Evolutionary conservation across 148 eudicot genomes (phyloP).

Genomic region (Oxyria digyna): DNA sequence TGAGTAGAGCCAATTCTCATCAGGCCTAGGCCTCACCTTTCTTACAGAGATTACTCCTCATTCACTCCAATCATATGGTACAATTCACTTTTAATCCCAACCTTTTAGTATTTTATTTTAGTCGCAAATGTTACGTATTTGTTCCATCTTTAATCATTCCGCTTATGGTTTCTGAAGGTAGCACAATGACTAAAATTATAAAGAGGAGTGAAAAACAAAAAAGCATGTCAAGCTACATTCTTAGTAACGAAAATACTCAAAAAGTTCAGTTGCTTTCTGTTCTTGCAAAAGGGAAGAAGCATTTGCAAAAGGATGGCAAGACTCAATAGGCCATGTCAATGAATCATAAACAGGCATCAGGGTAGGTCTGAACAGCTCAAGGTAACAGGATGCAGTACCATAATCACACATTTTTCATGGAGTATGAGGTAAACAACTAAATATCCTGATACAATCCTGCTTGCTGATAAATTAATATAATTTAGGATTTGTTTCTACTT

Average conservation of each 20-base stretch:
- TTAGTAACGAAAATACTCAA: not conserved
- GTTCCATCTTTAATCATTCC: too few species aligned
- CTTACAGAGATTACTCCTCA: not conserved
- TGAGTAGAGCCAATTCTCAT: not conserved
- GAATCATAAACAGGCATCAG: not conserved
- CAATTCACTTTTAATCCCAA: not conserved
- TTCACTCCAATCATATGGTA: not conserved
- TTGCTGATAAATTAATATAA: too few species aligned
- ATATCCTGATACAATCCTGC: too few species aligned
- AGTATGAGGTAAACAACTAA: not conserved
- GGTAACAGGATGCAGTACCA: not conserved
- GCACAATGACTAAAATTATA: not conserved
- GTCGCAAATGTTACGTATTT: not conserved
- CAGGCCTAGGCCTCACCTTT: not conserved
- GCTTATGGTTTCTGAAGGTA: not conserved
- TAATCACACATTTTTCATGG: not conserved
- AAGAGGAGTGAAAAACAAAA: not conserved
- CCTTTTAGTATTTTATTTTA: not conserved
- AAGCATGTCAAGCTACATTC: not conserved
- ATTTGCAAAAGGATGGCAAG: not conserved
- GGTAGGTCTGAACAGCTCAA: not conserved
- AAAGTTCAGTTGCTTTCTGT: not conserved
- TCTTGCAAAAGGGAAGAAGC: not conserved
- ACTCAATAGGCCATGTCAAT: not conserved
- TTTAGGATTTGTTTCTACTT: too few species aligned